Evolutionary conservation across 306 rosid species (phyloP).

Genomic region (Cyclanthera cordifolia): DNA sequence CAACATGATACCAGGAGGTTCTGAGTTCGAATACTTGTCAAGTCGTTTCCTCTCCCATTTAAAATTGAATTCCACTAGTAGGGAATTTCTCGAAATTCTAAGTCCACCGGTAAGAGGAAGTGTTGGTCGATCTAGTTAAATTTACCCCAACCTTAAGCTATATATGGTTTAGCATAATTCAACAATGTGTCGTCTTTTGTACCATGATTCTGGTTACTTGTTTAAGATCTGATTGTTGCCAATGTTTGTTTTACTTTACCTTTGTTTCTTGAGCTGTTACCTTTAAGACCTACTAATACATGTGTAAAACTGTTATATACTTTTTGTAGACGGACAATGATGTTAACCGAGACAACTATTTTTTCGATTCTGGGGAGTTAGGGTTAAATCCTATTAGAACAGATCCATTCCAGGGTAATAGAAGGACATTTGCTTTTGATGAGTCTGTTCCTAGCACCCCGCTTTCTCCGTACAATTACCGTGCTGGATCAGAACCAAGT

Average conservation of each 20-base stretch:
- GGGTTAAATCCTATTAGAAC: constrained; percentile 80
- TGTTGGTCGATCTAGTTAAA: too few species aligned
- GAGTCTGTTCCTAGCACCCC: constrained; percentile 93
- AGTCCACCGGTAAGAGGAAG: too few species aligned
- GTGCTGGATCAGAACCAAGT: constrained; percentile 45
- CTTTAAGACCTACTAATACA: neutral
- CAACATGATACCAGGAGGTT: too few species aligned
- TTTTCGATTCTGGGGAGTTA: constrained; percentile 57
- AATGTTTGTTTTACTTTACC: too few species aligned
- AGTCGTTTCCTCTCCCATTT: too few species aligned
- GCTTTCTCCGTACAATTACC: constrained; percentile 44
- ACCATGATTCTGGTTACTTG: neutral
- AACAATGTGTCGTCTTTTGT: neutral
- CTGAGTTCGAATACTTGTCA: too few species aligned
- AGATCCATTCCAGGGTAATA: constrained; percentile 49
- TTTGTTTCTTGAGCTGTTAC: too few species aligned
- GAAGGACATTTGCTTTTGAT: constrained; percentile 56
- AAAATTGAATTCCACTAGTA: too few species aligned
- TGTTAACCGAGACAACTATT: constrained; percentile 47
- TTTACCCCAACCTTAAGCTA: too few species aligned
- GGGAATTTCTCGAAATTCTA: too few species aligned
- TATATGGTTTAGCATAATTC: too few species aligned
- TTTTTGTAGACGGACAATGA: constrained; percentile 41
- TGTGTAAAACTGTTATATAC: neutral
- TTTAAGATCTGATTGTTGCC: neutral